Percentiles rank a stretch among this genome's conserved stretches.
phyloP scores from a whole-genome alignment of 2,329 filamentous ascomycete species.

The Plenodomus lindquistii region DNA sequence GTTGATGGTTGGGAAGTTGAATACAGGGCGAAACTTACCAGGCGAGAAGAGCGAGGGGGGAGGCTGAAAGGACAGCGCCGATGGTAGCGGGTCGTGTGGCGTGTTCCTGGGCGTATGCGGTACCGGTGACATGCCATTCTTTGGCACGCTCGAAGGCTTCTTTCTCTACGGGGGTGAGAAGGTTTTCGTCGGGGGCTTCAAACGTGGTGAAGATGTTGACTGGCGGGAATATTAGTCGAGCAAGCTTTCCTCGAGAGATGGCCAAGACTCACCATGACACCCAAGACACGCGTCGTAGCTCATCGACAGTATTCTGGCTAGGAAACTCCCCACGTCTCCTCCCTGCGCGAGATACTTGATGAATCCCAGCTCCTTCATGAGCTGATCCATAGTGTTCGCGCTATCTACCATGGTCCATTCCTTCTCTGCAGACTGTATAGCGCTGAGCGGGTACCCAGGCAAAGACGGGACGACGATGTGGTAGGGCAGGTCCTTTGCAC shows the following conservation, averaged over 20 bases:
- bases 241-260: background rate
- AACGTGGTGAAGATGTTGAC: slow-evolving; percentile 29
- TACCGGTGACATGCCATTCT: slow-evolving; percentile 48
- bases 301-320: slow-evolving; percentile 48
- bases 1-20: slow-evolving; percentile 2
- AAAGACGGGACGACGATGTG: slow-evolving; percentile 62
- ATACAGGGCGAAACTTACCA: slow-evolving; percentile 45
- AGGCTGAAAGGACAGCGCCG: slow-evolving; percentile 58
- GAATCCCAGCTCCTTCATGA: slow-evolving; percentile 62
- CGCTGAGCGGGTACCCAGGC: slow-evolving; percentile 60
- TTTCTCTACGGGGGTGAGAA: slow-evolving; percentile 23
- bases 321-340: slow-evolving; percentile 58
- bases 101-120: slow-evolving; percentile 59
- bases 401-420: slow-evolving; percentile 50
- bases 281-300: slow-evolving; percentile 54
- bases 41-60: slow-evolving; percentile 60
- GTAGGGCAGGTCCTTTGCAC: slow-evolving; percentile 56
- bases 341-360: slow-evolving; percentile 60
- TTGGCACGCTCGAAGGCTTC: slow-evolving; percentile 10
- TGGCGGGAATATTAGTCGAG: slow-evolving; percentile 8
- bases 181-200: slow-evolving; percentile 17
- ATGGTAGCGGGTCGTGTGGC: slow-evolving; percentile 61
- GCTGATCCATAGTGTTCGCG: slow-evolving; percentile 53
- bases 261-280: slow-evolving; percentile 29
- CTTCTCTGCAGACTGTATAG: slow-evolving; percentile 50